These are phyloP conservation scores for Phytophthora quininea DNA, from an alignment of 352 stramenopile species.

Conservation along the genomic window DNA sequence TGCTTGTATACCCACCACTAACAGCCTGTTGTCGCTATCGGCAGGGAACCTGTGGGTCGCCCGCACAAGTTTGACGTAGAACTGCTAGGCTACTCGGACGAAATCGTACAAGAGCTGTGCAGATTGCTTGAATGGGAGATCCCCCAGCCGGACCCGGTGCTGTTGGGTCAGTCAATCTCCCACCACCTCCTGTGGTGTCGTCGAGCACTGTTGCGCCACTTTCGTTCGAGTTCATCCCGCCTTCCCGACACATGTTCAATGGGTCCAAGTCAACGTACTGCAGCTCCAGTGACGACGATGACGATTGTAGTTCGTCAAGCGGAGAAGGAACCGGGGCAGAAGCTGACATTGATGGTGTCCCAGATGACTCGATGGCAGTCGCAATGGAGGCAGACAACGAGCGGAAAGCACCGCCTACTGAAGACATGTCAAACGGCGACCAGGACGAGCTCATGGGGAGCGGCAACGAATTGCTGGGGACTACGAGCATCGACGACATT, in stretches of 20 bases:
- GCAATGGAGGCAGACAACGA: slow-evolving; percentile 46
- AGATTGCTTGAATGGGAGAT: slow-evolving; percentile 80
- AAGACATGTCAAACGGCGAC: slow-evolving; percentile 51
- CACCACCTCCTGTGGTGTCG: slow-evolving; percentile 24
- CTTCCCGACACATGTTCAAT: slow-evolving; percentile 78
- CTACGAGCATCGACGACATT: slow-evolving; percentile 66
- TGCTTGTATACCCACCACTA: background rate
- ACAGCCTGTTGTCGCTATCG: background rate
- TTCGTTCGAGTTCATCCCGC: slow-evolving; percentile 70
- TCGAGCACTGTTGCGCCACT: slow-evolving; percentile 38
- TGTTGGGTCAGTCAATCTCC: slow-evolving; percentile 70
- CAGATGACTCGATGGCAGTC: slow-evolving; percentile 27
- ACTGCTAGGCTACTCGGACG: slow-evolving; percentile 82
- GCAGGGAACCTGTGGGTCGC: slow-evolving; percentile 76
- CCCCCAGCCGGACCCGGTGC: slow-evolving; percentile 66
- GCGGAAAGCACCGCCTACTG: slow-evolving; percentile 15
- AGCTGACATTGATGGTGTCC: slow-evolving; percentile 26
- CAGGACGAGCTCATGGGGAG: slow-evolving; percentile 81
- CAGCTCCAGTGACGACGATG: slow-evolving; percentile 63
- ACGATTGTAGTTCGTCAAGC: slow-evolving; percentile 60
- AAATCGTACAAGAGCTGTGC: slow-evolving; percentile 85
- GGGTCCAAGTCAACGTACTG: slow-evolving; percentile 67
- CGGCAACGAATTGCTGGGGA: slow-evolving; percentile 71
- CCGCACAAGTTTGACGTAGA: slow-evolving; percentile 88
- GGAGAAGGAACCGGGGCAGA: slow-evolving; percentile 48